Percentiles rank a stretch among this genome's conserved stretches.
Conservation (phyloP, 164 flowering plant species). For the Vitis rotundifolia region DNA sequence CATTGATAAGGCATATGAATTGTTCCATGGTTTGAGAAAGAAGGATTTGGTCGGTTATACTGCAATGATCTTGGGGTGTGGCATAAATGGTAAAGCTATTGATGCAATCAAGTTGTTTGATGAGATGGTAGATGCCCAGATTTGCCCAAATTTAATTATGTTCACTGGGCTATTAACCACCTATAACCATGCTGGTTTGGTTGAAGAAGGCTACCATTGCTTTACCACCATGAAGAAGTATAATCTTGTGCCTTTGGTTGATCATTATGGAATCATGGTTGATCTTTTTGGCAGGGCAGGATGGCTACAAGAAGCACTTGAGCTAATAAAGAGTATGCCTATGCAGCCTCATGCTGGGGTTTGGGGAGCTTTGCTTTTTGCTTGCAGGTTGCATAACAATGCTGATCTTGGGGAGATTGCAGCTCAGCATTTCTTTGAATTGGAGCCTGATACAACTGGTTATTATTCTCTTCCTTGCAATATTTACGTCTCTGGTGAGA, state of each 20-base stretch:
- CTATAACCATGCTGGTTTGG: slow-evolving; percentile 51
- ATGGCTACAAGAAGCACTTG: slow-evolving; percentile 39
- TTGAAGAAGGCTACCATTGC: slow-evolving; percentile 38
- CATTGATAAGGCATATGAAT: slow-evolving; percentile 31
- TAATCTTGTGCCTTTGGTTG: slow-evolving; percentile 49
- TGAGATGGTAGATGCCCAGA: slow-evolving; percentile 27
- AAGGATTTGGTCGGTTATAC: slow-evolving; percentile 35
- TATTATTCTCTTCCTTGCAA: slow-evolving; percentile 32
- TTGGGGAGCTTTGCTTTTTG: slow-evolving; percentile 52
- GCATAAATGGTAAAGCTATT: slow-evolving; percentile 30
- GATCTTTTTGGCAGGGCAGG: slow-evolving; percentile 62
- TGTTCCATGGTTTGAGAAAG: slow-evolving; percentile 22
- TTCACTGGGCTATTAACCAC: slow-evolving; percentile 48
- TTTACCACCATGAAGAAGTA: slow-evolving; percentile 45
- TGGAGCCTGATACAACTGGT: slow-evolving; percentile 38
- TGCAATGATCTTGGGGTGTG: slow-evolving; percentile 42
- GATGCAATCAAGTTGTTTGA: slow-evolving; percentile 31
- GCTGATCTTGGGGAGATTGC: slow-evolving; percentile 53
- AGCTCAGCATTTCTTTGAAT: slow-evolving; percentile 32
- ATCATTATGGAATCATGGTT: slow-evolving; percentile 65
- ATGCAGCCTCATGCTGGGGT: slow-evolving; percentile 44
- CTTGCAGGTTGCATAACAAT: slow-evolving; percentile 48
- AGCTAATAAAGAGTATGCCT: slow-evolving; percentile 37
- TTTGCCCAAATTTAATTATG: slow-evolving; percentile 30
- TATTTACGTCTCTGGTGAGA: slow-evolving; percentile 38